Evolutionary conservation across 495 filamentous ascomycete species (phyloP), one percentile per base, ranked within the genome.

Genomic region (Podospora anserina): DNA sequence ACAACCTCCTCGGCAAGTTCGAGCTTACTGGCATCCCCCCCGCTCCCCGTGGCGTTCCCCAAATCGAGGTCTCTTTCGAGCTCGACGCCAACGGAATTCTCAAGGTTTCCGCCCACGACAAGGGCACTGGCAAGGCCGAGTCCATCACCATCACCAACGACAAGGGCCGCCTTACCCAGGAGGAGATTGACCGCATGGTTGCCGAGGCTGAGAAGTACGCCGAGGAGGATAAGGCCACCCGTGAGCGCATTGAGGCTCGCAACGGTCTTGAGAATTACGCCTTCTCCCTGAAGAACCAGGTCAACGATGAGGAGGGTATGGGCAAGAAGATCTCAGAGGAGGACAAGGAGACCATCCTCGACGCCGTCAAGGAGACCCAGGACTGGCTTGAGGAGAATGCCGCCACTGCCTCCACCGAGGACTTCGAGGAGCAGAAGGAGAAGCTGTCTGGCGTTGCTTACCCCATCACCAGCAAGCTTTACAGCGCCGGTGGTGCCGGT

Each of bases 341-440:
- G 69, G 96, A 99, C 87, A 99, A 98, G 90, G 93, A 99, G 82
- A 88, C 92, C 73, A 91, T 98, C 74, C 83, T 97, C 71, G 92
- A 97, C 66, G 95, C 95, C 70, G 91, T 99, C 82, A 98, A 97
- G 91, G 95, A 98, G 84, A 85, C 94, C 66, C 90, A 89, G 70
- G 96, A 97, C 77, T 99, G 95, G 95, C 90, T 99, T 62, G 94
- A 98, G 73, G 93, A 97, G 88, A 95, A 97, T 83, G 76, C 88
- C 70, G 87, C 88, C 68, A 91, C 91, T 63, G 95, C 95, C 67
- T 87, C 85, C 69, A 84, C 89, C 64, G 96, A 98, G 85, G 95
- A 98, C 84, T 97, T 97, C 74, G 92, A 97, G 79, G 95, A 99
- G 88, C 94, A 98, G 85, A 96, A 94, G 87, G 94, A 99, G 90